Evolutionary conservation across 164 flowering plant species (phyloP), one percentile per base, ranked within the genome.

Genomic region (Vitis rotundifolia): DNA sequence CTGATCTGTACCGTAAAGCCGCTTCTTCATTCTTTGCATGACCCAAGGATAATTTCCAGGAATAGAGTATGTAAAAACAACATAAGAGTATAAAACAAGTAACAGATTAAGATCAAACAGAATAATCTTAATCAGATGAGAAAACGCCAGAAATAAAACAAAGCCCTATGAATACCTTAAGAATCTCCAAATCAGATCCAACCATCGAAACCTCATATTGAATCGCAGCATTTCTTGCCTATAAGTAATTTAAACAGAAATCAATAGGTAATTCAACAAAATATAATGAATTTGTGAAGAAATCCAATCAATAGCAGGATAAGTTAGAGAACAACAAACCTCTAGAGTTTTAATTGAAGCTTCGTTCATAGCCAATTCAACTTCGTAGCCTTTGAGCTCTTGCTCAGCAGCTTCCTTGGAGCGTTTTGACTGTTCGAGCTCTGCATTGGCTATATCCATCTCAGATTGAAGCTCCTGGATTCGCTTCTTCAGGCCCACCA

Each of bases 371-470:
- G 87, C 71, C 56, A 85, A 68, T 71, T 91, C 90, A 67, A 88
- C 88, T 74, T 91, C 92, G 51, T 67, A 78, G 71, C 95, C 93
- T 76, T 81, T 84, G 50, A 89, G 79, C 73, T 87, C 93, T 71
- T 86, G 92, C 81, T 87, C 97, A 7, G 71, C 47, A 1, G 64
- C 75, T 75, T 91, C 93, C 77, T 80, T 89, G 57, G 37, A 53
- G 49, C 78, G 79, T 70, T 88, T 92, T 11, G 79, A 75, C 12
- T 79, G 82, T 66, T 86, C 87, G n/a, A 87, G 84, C 64, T 77
- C 83, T 54, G 62, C 77, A 75, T 77, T 84, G 15, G 80, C 82
- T 12, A 61, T 68, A 0, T 84, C 89, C 1, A 88, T 55, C 68
- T 82, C 84, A 3, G 77, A 72, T 47, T 68, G 72, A 6, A 88